Evolutionary conservation across 2,329 filamentous ascomycete genomes (phyloP).

Genomic region (Colletotrichum tamarilloi): DNA sequence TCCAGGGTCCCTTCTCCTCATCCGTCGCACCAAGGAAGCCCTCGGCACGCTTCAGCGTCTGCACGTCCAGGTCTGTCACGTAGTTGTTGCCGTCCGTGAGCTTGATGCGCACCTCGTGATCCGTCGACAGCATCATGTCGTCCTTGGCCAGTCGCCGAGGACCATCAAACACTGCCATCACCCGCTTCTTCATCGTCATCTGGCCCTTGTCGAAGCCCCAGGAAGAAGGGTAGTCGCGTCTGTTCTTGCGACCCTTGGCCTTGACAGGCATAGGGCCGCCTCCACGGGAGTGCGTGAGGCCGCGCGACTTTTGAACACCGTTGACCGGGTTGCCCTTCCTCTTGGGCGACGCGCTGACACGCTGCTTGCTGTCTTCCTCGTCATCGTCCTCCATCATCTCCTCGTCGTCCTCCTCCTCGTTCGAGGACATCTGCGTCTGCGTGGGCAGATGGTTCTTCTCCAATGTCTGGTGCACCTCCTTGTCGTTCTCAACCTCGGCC

Average conservation of each 20-base stretch:
- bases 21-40: constrained; percentile 83
- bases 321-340: constrained; percentile 66
- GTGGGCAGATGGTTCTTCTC: constrained; percentile 71
- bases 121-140: constrained; percentile 97
- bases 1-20: constrained; percentile 89
- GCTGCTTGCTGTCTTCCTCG: constrained; percentile 61
- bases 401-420: constrained; percentile 63
- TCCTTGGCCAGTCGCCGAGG: constrained; percentile 91
- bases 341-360: constrained; percentile 57
- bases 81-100: constrained; percentile 81
- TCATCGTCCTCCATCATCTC: constrained; percentile 62
- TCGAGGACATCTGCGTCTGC: constrained; percentile 50
- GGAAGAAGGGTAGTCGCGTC: constrained; percentile 90
- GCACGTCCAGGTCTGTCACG: constrained; percentile 92
- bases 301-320: constrained; percentile 74
- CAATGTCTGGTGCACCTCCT: constrained; percentile 69
- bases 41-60: constrained; percentile 88
- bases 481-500: constrained; percentile 73
- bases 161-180: constrained; percentile 93
- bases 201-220: constrained; percentile 94
- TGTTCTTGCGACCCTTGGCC: constrained; percentile 83
- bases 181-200: constrained; percentile 99
- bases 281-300: constrained; percentile 82
- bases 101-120: constrained; percentile 91
- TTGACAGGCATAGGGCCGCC: constrained; percentile 69